Base-by-base conservation (phyloP, 805 yeast genomes). In the Zygoascus biomembranicola region DNA sequence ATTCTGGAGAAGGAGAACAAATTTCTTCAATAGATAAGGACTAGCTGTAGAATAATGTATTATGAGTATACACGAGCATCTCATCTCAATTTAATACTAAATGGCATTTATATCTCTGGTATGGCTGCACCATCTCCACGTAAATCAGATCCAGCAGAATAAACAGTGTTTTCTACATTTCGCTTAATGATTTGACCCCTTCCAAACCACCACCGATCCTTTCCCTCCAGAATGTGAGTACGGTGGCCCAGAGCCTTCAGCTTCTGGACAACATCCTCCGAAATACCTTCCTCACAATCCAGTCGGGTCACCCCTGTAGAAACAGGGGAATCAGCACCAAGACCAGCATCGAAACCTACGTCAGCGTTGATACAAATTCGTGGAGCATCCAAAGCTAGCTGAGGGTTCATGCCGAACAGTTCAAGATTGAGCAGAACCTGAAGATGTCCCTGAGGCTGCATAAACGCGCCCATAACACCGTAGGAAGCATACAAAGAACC, bases 401-500 rank as follows among this genome's bases (percentile, higher is more conserved):
- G 95, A 2, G 92, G 87, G 52, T 79, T 77, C 61, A 82, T 67
- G 0, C 81, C 82, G 65, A 83, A 87, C 11, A 81, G 63, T 1
- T 76, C 61, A 74, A 87, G 66, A 64, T 87, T 87, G 57, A 86
- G 67, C 41, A 79, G 82, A 39, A 85, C 90, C 65, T 85, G 92
- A 6, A 87, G 81, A 60, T 87, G 95, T 1, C 90, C 90, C 61
- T 85, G 88, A 2, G 95, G 95, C 66, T 87, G 95, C 72, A 83
- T 85, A 70, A 81, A 87, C 0, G 92, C 95, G 16, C 95, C 95
- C 89, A 85, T 86, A 56, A 84, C 86, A 49, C 92, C 94, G 60
- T 76, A 83, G n/a, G 84, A 70, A 0, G 90, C 89, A 61, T 75
- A 82, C n/a, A 87, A 67, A 5, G 55, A 57, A 32, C 67, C 70